A percentile compares a stretch with the other conserved stretches of the same genome.
phyloP scores from a whole-genome alignment of 2,329 filamentous ascomycete genomes.

The Cladosporium sp. region DNA sequence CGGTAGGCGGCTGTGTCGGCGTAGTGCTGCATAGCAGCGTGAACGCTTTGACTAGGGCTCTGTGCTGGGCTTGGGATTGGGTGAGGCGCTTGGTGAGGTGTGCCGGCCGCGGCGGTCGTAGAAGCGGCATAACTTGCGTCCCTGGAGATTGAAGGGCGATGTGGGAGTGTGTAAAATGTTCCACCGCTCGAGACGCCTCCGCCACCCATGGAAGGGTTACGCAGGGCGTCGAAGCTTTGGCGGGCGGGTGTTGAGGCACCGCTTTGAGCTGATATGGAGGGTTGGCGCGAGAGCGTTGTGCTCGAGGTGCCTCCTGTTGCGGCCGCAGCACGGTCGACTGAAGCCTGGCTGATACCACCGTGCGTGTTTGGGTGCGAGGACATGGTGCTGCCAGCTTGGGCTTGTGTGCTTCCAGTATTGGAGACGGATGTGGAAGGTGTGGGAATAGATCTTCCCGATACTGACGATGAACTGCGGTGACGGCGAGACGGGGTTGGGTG shows the following conservation, averaged over 20 bases:
- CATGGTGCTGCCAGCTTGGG: conserved; percentile 20
- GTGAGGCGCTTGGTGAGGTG: conserved; percentile 18
- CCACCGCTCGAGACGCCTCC: conserved; percentile 4
- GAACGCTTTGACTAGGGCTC: conserved; percentile 17
- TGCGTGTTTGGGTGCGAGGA: conserved; percentile 16
- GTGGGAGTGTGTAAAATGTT: conserved; percentile 25
- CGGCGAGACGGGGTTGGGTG: conserved; percentile 50
- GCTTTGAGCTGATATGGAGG: conserved; percentile 28
- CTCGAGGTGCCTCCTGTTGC: conserved; percentile 17
- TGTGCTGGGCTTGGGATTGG: conserved; percentile 20
- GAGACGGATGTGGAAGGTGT: conserved; percentile 18
- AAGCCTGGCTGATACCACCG: conserved; percentile 31
- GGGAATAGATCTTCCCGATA: conserved; percentile 14
- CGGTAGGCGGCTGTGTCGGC: conserved; percentile 41
- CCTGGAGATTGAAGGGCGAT: conserved; percentile 30
- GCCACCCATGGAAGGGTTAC: conserved; percentile 9
- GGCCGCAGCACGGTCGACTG: conserved; percentile 31
- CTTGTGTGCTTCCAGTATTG: conserved; percentile 16
- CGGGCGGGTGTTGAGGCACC: conserved; percentile 33
- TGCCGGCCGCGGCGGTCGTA: conserved; percentile 23
- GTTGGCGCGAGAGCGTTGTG: conserved; percentile 27
- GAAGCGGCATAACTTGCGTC: conserved; percentile 26
- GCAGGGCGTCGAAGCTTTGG: conserved; percentile 25
- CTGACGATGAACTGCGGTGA: conserved; percentile 35
- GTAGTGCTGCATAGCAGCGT: conserved; percentile 24